These are phyloP conservation scores for Trypanosoma platydactyli DNA, from an alignment of 208 protist genomes.

Conservation along the genomic window DNA sequence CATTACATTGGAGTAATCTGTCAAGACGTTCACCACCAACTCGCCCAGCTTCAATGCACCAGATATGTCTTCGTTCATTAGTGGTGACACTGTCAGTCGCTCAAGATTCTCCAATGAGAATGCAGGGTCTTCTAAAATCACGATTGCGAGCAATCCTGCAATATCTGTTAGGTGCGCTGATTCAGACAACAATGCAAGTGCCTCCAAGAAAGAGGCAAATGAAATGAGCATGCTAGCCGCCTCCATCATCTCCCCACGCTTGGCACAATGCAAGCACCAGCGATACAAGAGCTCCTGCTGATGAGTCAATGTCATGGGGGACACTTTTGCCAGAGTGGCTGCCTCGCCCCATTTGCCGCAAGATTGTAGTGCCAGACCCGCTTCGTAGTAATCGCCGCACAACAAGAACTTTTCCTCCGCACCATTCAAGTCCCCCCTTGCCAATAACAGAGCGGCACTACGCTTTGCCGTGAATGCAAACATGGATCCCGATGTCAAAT, in stretches of 20 bases:
- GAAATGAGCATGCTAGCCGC: slow-evolving; percentile 53
- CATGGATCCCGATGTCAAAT: slow-evolving; percentile 34
- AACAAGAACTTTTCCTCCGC: slow-evolving; percentile 80
- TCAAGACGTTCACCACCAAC: slow-evolving; percentile 45
- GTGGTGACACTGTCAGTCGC: slow-evolving; percentile 13
- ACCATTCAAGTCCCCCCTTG: slow-evolving; percentile 58
- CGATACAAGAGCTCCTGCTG: slow-evolving; percentile 36
- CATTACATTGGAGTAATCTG: slow-evolving; percentile 62
- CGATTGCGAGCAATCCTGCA: slow-evolving; percentile 63
- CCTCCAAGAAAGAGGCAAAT: slow-evolving; percentile 23
- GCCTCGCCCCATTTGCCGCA: slow-evolving; percentile 68
- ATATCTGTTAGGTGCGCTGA: slow-evolving; percentile 62
- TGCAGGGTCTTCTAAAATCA: slow-evolving; percentile 39
- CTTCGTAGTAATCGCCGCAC: slow-evolving; percentile 59
- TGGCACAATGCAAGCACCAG: slow-evolving; percentile 60
- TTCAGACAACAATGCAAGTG: slow-evolving; percentile 48
- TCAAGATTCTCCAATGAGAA: slow-evolving; percentile 12
- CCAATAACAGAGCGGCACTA: slow-evolving; percentile 68
- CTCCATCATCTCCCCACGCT: slow-evolving; percentile 49
- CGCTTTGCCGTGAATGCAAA: slow-evolving; percentile 49
- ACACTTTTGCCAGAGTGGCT: slow-evolving; percentile 47
- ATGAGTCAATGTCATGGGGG: slow-evolving; percentile 2
- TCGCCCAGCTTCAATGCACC: slow-evolving; percentile 21
- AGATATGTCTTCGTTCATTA: slow-evolving; percentile 21
- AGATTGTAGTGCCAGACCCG: slow-evolving; percentile 61